Evolutionary conservation across 352 stramenopile genomes (phyloP).

Genomic region (Pythium monospermum): DNA sequence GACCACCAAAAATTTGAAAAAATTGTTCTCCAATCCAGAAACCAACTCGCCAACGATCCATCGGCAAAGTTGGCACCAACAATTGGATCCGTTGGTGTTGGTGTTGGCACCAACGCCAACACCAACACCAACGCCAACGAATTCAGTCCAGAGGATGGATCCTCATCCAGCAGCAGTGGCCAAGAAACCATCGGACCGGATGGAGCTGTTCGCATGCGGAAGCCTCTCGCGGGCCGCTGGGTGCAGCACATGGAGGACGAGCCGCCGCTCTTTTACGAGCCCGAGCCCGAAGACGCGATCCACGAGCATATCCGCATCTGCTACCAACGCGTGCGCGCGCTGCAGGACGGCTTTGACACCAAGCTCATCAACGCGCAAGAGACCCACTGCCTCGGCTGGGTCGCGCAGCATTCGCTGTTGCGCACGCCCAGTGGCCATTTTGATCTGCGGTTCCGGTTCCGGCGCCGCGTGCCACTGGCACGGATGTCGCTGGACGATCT

Average conservation of each 20-base stretch:
- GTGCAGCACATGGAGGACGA: conserved; percentile 20
- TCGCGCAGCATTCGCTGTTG: conserved; percentile 10
- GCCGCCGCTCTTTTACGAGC: conserved; percentile 20
- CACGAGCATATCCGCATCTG: conserved; percentile 12
- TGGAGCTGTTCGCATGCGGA: neutral
- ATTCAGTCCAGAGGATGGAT: conserved; percentile 5
- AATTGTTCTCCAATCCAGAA: conserved; percentile 10
- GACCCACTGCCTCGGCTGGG: conserved; percentile 20
- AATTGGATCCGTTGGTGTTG: too few species aligned
- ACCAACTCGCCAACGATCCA: conserved; percentile 20
- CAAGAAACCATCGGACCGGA: neutral
- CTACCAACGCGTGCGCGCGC: conserved; percentile 11
- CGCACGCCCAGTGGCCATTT: neutral
- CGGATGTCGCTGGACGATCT: conserved; percentile 12
- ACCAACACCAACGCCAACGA: neutral
- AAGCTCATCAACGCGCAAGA: neutral
- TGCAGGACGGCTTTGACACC: conserved; percentile 8
- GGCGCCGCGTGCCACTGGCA: conserved; percentile 5
- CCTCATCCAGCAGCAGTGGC: conserved; percentile 10
- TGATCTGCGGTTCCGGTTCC: conserved; percentile 19
- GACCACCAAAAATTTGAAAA: conserved; percentile 19
- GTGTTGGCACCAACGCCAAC: neutral
- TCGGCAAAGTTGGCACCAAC: neutral
- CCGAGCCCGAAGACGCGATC: conserved; percentile 9
- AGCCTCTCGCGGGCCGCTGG: conserved; percentile 12